Conservation (phyloP, 2,329 filamentous ascomycete species). For the Cytospora paraplurivora region DNA sequence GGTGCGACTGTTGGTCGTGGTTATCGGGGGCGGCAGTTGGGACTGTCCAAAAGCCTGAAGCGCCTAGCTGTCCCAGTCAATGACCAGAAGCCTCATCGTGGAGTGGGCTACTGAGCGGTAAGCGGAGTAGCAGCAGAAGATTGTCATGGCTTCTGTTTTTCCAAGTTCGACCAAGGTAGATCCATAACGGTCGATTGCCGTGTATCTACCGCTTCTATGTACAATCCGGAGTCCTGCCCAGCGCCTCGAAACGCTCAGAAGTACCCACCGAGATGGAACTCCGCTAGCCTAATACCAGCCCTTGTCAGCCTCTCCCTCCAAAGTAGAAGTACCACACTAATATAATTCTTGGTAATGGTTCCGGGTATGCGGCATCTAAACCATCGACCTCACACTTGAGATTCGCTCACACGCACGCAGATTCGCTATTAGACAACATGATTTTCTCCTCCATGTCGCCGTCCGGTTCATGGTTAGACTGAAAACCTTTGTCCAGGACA, state of each 20-base stretch:
- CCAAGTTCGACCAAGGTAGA: background rate
- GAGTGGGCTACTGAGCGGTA: background rate
- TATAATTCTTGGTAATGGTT: too few species aligned
- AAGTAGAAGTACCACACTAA: too few species aligned
- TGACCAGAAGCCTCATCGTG: background rate
- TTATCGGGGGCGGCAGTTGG: conserved; percentile 4
- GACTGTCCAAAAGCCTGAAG: background rate
- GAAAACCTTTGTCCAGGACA: background rate
- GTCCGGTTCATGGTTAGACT: background rate
- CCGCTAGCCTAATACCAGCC: too few species aligned
- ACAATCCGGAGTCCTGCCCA: background rate
- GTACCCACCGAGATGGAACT: too few species aligned
- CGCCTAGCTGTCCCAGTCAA: conserved; percentile 3
- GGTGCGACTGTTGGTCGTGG: conserved; percentile 7
- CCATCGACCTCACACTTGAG: too few species aligned
- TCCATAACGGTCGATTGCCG: background rate
- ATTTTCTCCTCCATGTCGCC: background rate
- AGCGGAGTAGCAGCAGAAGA: too few species aligned
- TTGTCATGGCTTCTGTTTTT: background rate
- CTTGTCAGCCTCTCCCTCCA: too few species aligned
- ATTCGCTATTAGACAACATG: background rate
- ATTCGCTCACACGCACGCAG: background rate
- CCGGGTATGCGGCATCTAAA: too few species aligned
- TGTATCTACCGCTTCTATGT: background rate
- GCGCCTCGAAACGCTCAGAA: too few species aligned